A percentile compares a stretch with the other conserved stretches of the same genome.
These are phyloP conservation scores for Podospora tetraspora DNA, from an alignment of 495 filamentous ascomycete species.

Conservation along the genomic window DNA sequence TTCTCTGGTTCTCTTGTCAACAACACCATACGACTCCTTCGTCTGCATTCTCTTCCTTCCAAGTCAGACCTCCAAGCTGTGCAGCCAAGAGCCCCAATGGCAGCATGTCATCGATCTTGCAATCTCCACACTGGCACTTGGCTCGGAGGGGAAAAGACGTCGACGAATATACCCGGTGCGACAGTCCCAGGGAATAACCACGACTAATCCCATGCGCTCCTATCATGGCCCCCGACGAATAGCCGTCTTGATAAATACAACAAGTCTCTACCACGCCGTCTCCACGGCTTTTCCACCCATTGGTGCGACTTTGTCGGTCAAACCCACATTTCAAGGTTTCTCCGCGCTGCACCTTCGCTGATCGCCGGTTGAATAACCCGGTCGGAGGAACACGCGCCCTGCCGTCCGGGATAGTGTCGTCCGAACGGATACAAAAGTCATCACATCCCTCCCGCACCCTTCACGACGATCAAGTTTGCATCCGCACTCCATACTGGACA, in stretches of 20 bases:
- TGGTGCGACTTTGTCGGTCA: neutral
- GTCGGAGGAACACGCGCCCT: neutral
- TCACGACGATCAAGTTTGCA: neutral
- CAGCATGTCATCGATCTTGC: neutral
- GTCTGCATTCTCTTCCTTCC: neutral
- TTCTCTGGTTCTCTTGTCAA: neutral
- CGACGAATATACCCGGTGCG: neutral
- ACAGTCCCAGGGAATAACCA: neutral
- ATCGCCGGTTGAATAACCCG: neutral
- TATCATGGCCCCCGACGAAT: neutral
- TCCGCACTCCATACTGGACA: neutral
- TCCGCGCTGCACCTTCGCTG: neutral
- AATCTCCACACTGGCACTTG: neutral
- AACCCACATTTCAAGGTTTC: neutral
- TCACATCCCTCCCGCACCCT: neutral
- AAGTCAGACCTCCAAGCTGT: neutral
- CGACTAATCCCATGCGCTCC: neutral
- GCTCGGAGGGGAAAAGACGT: neutral
- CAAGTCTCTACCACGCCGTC: neutral
- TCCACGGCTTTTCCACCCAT: neutral
- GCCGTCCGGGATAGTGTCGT: neutral
- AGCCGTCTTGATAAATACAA: neutral
- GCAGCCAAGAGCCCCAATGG: neutral
- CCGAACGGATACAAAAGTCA: neutral
- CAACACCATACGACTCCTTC: neutral